Conservation (phyloP, 352 stramenopile genomes). For the Pythium biforme region DNA sequence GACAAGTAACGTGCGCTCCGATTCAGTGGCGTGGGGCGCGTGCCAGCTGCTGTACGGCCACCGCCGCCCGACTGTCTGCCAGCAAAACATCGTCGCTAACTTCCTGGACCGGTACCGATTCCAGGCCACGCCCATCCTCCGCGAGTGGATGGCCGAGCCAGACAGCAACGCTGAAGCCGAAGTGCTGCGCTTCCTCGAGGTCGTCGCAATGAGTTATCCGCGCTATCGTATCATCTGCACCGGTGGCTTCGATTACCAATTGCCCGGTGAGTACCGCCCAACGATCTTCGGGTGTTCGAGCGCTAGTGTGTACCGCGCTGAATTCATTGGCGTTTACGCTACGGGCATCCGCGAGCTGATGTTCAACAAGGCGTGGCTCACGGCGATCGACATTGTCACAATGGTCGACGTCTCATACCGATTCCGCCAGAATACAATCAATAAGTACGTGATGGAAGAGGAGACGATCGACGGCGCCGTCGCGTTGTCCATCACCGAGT, state of each 20-base stretch:
- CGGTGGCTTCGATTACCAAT: constrained; percentile 9
- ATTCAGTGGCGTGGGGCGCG: constrained; percentile 13
- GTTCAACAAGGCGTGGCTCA: constrained; percentile 14
- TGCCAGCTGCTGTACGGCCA: constrained; percentile 6
- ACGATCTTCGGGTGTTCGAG: constrained; percentile 12
- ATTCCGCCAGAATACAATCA: constrained; percentile 16
- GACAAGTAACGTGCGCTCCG: constrained; percentile 5
- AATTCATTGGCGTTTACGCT: constrained; percentile 12
- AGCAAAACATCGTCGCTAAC: constrained; percentile 8
- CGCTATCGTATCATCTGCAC: constrained; percentile 16
- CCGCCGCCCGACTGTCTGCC: constrained; percentile 11
- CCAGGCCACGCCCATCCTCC: neutral
- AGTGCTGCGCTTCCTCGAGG: constrained; percentile 12
- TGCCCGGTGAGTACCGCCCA: neutral
- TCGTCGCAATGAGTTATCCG: constrained; percentile 15
- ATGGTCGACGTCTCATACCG: constrained; percentile 9
- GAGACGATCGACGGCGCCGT: neutral
- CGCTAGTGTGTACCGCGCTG: constrained; percentile 11
- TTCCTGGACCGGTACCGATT: constrained; percentile 15
- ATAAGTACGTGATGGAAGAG: constrained; percentile 6
- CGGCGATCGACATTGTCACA: constrained; percentile 6
- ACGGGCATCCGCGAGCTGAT: neutral
- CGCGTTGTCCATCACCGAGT: neutral
- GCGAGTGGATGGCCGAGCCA: neutral
- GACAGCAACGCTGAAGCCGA: constrained; percentile 11